Conservation (phyloP, 2,329 filamentous ascomycete species). For the Phaeosphaeriaceae sp. region DNA sequence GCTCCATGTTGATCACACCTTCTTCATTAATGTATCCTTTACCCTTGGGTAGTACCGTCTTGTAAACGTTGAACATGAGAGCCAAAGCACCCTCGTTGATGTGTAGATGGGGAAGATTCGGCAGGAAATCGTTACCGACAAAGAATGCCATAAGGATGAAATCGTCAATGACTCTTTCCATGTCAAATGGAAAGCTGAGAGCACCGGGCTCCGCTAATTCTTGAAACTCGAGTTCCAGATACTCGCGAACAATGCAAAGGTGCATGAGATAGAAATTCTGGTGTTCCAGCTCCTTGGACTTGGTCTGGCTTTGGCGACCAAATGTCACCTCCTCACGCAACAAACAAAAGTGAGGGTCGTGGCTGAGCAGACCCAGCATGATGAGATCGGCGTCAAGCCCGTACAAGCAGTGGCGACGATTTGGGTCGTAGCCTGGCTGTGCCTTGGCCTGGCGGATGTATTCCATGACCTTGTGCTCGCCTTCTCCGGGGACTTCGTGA, state of each 20-base stretch:
- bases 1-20: slow-evolving; percentile 86
- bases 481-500: slow-evolving; percentile 96
- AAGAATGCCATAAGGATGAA: slow-evolving; percentile 99
- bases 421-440: slow-evolving; percentile 89
- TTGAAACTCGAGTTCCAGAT: slow-evolving; percentile 95
- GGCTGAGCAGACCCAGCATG: slow-evolving; percentile 95
- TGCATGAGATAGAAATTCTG: slow-evolving; percentile 99
- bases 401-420: slow-evolving; percentile 95
- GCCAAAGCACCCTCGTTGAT: slow-evolving; percentile 98
- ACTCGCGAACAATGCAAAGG: slow-evolving; percentile 96
- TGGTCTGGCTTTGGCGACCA: slow-evolving; percentile 83
- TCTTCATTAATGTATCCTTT: slow-evolving; percentile 97
- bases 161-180: slow-evolving; percentile 97
- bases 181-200: slow-evolving; percentile 82
- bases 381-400: slow-evolving; percentile 97
- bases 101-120: slow-evolving; percentile 92
- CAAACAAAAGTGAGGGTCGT: slow-evolving; percentile 97
- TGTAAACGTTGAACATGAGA: slow-evolving; percentile 98
- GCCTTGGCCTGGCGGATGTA: slow-evolving; percentile 98
- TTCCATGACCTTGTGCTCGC: slow-evolving; percentile 99
- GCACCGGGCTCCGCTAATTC: slow-evolving; percentile 78
- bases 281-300: slow-evolving; percentile 95
- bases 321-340: slow-evolving; percentile 98
- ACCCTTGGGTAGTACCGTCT: slow-evolving; percentile 82
- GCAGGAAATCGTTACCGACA: slow-evolving; percentile 98